phyloP scores from a whole-genome alignment of 306 rosid genomes.

The Geum urbanum region DNA sequence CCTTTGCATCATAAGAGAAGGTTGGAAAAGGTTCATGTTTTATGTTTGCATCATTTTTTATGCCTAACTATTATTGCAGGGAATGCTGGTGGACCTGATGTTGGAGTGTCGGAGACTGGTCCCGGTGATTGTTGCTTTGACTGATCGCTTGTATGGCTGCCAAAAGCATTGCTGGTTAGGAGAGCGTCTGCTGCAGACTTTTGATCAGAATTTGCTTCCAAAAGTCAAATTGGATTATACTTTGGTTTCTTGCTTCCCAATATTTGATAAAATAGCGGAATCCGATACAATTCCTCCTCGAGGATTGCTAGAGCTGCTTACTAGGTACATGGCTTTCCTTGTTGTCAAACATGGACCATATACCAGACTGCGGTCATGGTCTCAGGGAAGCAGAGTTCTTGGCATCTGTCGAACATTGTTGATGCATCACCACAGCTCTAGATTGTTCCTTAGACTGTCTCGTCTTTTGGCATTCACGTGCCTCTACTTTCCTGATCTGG shows the following conservation, averaged over 20 bases:
- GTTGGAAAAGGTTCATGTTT: not conserved
- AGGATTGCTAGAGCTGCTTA: slow-evolving; percentile 68
- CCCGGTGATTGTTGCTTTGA: slow-evolving; percentile 73
- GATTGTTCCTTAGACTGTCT: slow-evolving; percentile 77
- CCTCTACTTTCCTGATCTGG: slow-evolving; percentile 88
- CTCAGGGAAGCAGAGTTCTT: slow-evolving; percentile 91
- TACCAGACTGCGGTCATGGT: slow-evolving; percentile 78
- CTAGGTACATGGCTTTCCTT: slow-evolving; percentile 74
- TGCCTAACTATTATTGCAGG: slow-evolving; percentile 38
- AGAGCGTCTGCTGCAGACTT: slow-evolving; percentile 79
- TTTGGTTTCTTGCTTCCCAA: slow-evolving; percentile 67
- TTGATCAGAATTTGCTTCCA: slow-evolving; percentile 82
- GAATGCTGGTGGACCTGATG: slow-evolving; percentile 72
- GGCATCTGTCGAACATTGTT: slow-evolving; percentile 83
- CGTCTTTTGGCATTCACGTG: slow-evolving; percentile 75
- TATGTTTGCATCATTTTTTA: slow-evolving; percentile 8
- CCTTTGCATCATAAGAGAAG: not conserved
- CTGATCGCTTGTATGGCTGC: slow-evolving; percentile 78
- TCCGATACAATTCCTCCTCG: slow-evolving; percentile 72
- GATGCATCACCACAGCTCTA: slow-evolving; percentile 84
- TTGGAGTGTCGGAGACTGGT: slow-evolving; percentile 67
- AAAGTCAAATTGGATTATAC: slow-evolving; percentile 74
- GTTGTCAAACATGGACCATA: slow-evolving; percentile 83
- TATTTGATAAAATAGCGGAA: slow-evolving; percentile 82
- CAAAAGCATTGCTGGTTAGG: slow-evolving; percentile 83